Evolutionary conservation across 2,329 filamentous ascomycete genomes (phyloP), one percentile per base, ranked within the genome.

Genomic region (Allantophomopsis cytisporea): DNA sequence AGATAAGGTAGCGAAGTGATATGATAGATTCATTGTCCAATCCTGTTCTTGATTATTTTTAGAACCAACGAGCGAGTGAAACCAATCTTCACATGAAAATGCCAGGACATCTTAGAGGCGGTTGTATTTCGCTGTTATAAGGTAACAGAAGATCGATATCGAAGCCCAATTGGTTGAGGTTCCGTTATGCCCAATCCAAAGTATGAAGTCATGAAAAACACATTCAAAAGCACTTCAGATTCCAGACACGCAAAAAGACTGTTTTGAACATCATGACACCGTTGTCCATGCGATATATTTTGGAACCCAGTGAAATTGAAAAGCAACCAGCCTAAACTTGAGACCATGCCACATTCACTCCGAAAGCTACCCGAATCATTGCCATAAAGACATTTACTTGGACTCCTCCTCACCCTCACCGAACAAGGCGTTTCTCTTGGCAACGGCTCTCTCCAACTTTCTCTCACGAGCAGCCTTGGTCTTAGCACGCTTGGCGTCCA

Each of bases 401-500:
- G 50, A 49, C 49, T 57, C 54, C 46, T 54, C 71, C 58, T 73
- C 70, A 46, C 60, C 75, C 60, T 87, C 86, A 63, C 73, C 85
- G 60, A 82, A 63, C 65, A 93, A 65, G 61, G 85, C 87, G 62
- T 76, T 81, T 66, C 87, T 80, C 89, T 98, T 98, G 66, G 83
- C 80, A 63, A 73, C 67, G 65, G 82, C 76, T 69, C 93, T 84
- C 76, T 94, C 86, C 69, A 80, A 70, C 81, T 91, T 91, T 76
- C 91, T 83, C 83, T 96, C 91, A 72, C 91, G 87, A 60, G 91
- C 91, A 63, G 91, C 91, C 88, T 95, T 96, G 80, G 87, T 96
- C 87, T 94, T 95, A 67, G 87, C 86, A 73, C 91, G 87, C 82
- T 94, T 96, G 76, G 84, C 86, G 66, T 96, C 91, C 91, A 98